Base-by-base conservation (phyloP, 1,284 basidiomycete species). In the Trametes sp. region DNA sequence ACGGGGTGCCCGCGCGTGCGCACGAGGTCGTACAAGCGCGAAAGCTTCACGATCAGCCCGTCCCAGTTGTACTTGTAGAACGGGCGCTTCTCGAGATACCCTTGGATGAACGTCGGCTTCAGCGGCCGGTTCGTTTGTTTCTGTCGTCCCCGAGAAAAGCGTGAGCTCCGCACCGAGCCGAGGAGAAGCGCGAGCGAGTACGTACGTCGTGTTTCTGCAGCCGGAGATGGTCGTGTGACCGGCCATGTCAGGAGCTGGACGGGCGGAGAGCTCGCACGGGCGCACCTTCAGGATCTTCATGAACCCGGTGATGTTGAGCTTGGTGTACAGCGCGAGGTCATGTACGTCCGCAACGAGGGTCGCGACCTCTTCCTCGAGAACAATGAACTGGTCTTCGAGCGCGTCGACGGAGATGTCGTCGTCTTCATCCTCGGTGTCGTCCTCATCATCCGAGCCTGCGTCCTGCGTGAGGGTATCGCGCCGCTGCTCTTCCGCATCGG, bases 321-420 rank as follows among this genome's bases (percentile, higher is more conserved):
- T 98, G 6, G 93, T 93, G 77, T 96, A 97, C 57, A 97, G 80
- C 13, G 97, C 96, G 29, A 99, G 84, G 77, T 99, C 98, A 75
- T 99, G 98, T 9, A 99, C 97, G 73, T 99, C 98, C 2, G 98
- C 97, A 28, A 99, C 97, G 59, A 99, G 87, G 50, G 89, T 93
- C 0, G 97, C 96, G 28, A 99, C 94, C 74, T 98, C 94, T 73
- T 98, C 96, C 78, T 99, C 96, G 35, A 99, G 82, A 48, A 86
- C 86, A 66, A 92, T 88, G 76, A 98, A 99, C 42, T 90, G 86
- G 66, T 95, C 94, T 74, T 98, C 96, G 26, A 93, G 85, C 21
- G 90, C 87, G 69, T 93, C 92, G 45, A 87, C 82, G 49, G 90
- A 91, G 64, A 81, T 82, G 51, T 86, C 87, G 41, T 86, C 80